A percentile compares a stretch with the other conserved stretches of the same genome.
These are phyloP conservation scores for Hyphopichia buzzinii DNA, from an alignment of 1,139 yeast species.

Conservation along the genomic window DNA sequence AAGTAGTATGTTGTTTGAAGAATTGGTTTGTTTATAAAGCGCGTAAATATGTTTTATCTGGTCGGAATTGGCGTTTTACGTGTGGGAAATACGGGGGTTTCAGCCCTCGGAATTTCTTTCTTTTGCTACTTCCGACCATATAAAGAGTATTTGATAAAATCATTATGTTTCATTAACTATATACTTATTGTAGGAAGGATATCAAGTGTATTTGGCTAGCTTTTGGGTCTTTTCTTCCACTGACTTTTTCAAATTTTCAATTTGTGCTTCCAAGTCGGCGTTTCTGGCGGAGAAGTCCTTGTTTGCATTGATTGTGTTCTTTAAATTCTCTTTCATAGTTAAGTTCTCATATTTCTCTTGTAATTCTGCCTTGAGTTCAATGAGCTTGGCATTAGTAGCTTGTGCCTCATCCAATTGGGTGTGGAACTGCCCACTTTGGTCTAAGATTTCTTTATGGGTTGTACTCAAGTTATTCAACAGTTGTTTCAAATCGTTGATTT, in stretches of 20 bases:
- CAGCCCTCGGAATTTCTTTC: too few species aligned
- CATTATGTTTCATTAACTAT: too few species aligned
- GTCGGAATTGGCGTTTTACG: neutral
- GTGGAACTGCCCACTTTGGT: conserved; percentile 33
- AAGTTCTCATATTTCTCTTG: conserved; percentile 33
- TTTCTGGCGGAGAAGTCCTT: conserved; percentile 40
- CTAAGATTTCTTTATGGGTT: conserved; percentile 40
- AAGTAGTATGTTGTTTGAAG: neutral
- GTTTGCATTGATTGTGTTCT: conserved; percentile 46
- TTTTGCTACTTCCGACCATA: too few species aligned
- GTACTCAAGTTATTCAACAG: conserved; percentile 32
- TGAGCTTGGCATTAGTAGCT: conserved; percentile 18
- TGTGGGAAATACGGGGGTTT: too few species aligned
- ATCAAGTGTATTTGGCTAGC: conserved; percentile 7
- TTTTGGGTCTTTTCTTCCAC: conserved; percentile 20
- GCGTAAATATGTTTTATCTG: neutral
- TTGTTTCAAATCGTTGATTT: conserved; percentile 26
- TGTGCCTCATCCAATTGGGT: conserved; percentile 24
- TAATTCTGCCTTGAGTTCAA: conserved; percentile 17
- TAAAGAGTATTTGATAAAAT: too few species aligned
- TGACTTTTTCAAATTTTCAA: conserved; percentile 19
- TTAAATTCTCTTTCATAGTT: conserved; percentile 46
- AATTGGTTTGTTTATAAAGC: neutral
- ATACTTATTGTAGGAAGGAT: too few species aligned
- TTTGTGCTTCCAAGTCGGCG: conserved; percentile 34